phyloP scores from a whole-genome alignment of 2,329 filamentous ascomycete genomes.

The Epichloe aotearoae region DNA sequence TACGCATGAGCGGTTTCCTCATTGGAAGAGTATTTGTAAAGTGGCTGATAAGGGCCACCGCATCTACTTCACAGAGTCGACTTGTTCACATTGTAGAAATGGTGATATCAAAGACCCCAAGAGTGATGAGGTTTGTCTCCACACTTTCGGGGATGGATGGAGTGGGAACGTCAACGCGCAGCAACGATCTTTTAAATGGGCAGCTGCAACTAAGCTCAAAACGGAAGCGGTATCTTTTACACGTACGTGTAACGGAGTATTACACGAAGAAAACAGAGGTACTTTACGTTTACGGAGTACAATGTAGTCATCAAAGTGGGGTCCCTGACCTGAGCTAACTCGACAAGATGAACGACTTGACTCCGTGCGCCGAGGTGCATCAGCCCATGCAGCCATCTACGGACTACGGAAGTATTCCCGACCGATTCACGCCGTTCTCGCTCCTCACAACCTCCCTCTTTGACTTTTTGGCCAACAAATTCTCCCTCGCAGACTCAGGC shows the following conservation, averaged over 20 bases:
- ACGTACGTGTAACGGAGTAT: no score
- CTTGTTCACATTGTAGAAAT: neutral
- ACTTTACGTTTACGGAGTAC: no score
- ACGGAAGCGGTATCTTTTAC: no score
- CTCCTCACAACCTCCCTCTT: neutral
- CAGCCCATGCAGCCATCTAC: neutral
- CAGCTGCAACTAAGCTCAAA: no score
- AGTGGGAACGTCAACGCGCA: no score
- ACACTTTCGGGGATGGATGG: no score
- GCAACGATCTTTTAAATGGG: no score
- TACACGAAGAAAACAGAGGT: no score
- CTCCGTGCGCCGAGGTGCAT: neutral
- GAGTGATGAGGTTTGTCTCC: no score
- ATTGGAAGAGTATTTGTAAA: conserved; percentile 24
- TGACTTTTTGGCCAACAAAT: neutral
- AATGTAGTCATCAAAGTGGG: no score
- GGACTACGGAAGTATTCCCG: no score
- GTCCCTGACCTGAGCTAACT: no score
- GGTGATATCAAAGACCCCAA: neutral
- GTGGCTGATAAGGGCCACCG: neutral
- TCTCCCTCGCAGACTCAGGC: neutral
- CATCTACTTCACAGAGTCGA: neutral
- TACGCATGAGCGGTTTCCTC: conserved; percentile 66
- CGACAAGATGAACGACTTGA: neutral
- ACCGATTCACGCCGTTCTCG: conserved; percentile 2